Base-by-base conservation (phyloP, 768 basidiomycete species). In the Pluteus cervinus region DNA sequence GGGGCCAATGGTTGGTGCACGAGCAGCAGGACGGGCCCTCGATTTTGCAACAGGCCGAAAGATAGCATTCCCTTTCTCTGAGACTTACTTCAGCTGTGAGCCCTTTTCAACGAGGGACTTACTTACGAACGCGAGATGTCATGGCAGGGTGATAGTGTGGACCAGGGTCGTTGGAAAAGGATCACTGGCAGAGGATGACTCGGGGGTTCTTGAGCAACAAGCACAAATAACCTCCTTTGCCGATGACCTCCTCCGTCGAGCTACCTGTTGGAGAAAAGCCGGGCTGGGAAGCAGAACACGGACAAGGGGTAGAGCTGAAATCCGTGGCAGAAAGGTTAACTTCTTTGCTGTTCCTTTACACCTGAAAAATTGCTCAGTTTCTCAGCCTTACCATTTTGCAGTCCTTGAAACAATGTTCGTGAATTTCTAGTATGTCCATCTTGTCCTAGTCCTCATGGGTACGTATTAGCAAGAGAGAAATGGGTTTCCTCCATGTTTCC, bases 1-100 rank as follows among this genome's bases (percentile, higher is more conserved):
- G 5, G 33, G 26, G 24, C 36, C 33, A 4, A 24, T 17, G 7
- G 23, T 21, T 10, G 29, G 24, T 9, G 23, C 31, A 29, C 26
- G 36, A 37, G 42, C 37, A 7, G 48, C 45, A 31, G 61, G 51
- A 18, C 79, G 75, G 10, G 69, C 48, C 32, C 81, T 67, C 7
- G 73, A 58, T 51, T 77, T 81, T 10, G 61, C 65, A 3, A 82
- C 67, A n/a, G 84, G 84, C 51, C 71, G 73, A 48, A 87, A 87
- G 37, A 85, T 55, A 4, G 77, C 69, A 6, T 71, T 66, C 11
- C 84, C 84, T 53, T 87, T 87, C 53, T 86, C 84, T 87, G 47
- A 14, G 37, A 18, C n/a, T n/a, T n/a, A n/a, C n/a, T n/a, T n/a
- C n/a, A n/a, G n/a, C n/a, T n/a, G n/a, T n/a, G n/a, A n/a, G n/a